Evolutionary conservation across 768 basidiomycete genomes (phyloP), one percentile per base, ranked within the genome.

Genomic region (Antrodiella citrinella): DNA sequence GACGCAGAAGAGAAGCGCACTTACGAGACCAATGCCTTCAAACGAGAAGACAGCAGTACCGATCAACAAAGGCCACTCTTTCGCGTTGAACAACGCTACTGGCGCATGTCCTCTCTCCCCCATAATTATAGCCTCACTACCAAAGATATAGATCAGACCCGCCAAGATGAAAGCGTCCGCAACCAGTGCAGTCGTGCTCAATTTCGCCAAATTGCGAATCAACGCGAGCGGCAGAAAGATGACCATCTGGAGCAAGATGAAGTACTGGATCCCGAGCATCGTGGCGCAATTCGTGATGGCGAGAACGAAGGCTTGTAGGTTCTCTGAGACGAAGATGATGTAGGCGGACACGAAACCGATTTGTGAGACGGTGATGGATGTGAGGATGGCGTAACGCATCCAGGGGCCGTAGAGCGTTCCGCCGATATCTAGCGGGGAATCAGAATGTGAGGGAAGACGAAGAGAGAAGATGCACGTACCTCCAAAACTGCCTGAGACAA

Each of bases 21-120:
- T n/a, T n/a, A n/a, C n/a, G 67, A 98, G 71, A 44, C 95, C 96
- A 57, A 99, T 91, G 7, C 95, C 95, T 67, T 99, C 95, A 59
- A 98, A 99, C 1, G 96, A 91, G 67, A 98, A 98, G 24, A 97
- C 95, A 2, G 96, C 95, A 20, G 96, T 97, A 5, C 92, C 96
- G 51, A 99, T 87, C 53, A 99, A 80, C 18, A 98, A 69, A 0
- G 95, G 84, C 71, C 91, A 99, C 56, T 91, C 86, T 61, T 80
- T 84, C 3, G 82, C 64, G 66, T 99, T 99, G 72, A 98, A 98
- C 65, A 91, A 56, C 59, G 81, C 75, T 30, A 97, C 77, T 48
- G 91, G 77, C 12, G 89, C 88, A 15, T 89, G 67, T 4, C 96
- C 96, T 9, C 74, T 65, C 2, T 75, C 60, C 1, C 73, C 73